Evolutionary conservation across 768 basidiomycete species (phyloP).

Genomic region (Lactarius indigo): DNA sequence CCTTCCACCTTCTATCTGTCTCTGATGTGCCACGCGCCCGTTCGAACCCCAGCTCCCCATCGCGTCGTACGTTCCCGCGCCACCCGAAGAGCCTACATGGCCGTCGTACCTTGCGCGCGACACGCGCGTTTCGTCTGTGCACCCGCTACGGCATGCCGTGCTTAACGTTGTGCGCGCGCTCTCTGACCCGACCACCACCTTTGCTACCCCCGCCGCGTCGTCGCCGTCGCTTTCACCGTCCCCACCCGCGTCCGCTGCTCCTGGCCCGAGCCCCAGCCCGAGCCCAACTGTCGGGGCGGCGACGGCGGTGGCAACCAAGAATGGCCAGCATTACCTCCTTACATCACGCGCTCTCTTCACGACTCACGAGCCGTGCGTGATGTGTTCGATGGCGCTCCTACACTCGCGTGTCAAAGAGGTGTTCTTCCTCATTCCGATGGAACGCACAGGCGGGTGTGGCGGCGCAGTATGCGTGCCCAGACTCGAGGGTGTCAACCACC

Average conservation of each 20-base stretch:
- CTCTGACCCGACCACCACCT: slow-evolving; percentile 43
- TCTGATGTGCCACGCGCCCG: neutral
- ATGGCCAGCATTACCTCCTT: slow-evolving; percentile 83
- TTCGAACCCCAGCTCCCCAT: slow-evolving; percentile 57
- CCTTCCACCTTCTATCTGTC: neutral
- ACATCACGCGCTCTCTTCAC: slow-evolving; percentile 82
- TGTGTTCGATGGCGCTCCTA: slow-evolving; percentile 95
- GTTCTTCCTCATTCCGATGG: slow-evolving; percentile 69
- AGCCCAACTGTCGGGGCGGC: slow-evolving; percentile 11
- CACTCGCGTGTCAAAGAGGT: slow-evolving; percentile 94
- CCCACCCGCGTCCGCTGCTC: slow-evolving; percentile 15
- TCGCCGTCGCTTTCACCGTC: slow-evolving; percentile 18
- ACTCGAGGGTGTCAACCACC: slow-evolving; percentile 85
- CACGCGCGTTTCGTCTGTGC: slow-evolving; percentile 58
- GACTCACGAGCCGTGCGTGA: slow-evolving; percentile 95
- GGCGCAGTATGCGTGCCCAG: slow-evolving; percentile 70
- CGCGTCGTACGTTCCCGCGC: slow-evolving; percentile 62
- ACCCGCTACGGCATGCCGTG: slow-evolving; percentile 84
- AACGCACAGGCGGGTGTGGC: slow-evolving; percentile 83
- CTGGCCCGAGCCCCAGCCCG: slow-evolving; percentile 20
- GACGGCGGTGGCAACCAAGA: slow-evolving; percentile 30
- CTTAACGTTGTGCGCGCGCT: slow-evolving; percentile 71
- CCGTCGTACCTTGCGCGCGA: slow-evolving; percentile 59
- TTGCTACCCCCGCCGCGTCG: neutral
- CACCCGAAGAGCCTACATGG: slow-evolving; percentile 39